phyloP scores from a whole-genome alignment of 257 asterid genomes.

The Jaltomata sinuosa region DNA sequence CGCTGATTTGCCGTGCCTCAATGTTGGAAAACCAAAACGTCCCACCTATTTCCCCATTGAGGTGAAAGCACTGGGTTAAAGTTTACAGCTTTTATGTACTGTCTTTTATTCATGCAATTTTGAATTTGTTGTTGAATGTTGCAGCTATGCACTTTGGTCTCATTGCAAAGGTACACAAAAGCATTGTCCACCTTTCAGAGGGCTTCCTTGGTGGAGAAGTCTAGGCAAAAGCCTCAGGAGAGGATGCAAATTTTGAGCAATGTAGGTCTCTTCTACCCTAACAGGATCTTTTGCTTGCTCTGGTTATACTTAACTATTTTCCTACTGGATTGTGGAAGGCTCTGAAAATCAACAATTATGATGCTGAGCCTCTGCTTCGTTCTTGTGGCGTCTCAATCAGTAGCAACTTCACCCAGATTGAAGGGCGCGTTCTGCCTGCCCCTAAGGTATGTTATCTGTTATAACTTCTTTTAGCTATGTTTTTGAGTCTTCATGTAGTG shows the following conservation, averaged over 20 bases:
- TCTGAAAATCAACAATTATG: slow-evolving; percentile 65
- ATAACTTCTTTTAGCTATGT: background rate
- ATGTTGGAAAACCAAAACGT: slow-evolving; percentile 83
- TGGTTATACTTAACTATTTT: background rate
- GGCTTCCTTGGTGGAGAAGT: slow-evolving; percentile 74
- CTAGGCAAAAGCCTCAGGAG: slow-evolving; percentile 87
- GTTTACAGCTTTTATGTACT: background rate
- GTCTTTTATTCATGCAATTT: background rate
- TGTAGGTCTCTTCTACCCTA: slow-evolving; percentile 26
- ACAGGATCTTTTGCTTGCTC: background rate
- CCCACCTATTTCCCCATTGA: slow-evolving; percentile 86
- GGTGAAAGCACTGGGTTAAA: slow-evolving; percentile 24
- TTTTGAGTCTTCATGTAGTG: background rate
- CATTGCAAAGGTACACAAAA: slow-evolving; percentile 86
- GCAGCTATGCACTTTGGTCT: slow-evolving; percentile 65
- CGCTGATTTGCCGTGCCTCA: slow-evolving; percentile 85
- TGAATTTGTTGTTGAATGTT: slow-evolving; percentile 2
- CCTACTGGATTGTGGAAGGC: slow-evolving; percentile 40
- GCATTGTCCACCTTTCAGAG: slow-evolving; percentile 67
- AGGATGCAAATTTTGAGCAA: slow-evolving; percentile 59
- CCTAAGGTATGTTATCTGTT: slow-evolving; percentile 44
- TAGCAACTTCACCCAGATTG: slow-evolving; percentile 62
- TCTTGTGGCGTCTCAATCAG: slow-evolving; percentile 66
- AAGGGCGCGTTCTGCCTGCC: slow-evolving; percentile 77
- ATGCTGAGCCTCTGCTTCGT: slow-evolving; percentile 69